Evolutionary conservation across 768 basidiomycete species (phyloP).

Genomic region (Mycena vulgaris): DNA sequence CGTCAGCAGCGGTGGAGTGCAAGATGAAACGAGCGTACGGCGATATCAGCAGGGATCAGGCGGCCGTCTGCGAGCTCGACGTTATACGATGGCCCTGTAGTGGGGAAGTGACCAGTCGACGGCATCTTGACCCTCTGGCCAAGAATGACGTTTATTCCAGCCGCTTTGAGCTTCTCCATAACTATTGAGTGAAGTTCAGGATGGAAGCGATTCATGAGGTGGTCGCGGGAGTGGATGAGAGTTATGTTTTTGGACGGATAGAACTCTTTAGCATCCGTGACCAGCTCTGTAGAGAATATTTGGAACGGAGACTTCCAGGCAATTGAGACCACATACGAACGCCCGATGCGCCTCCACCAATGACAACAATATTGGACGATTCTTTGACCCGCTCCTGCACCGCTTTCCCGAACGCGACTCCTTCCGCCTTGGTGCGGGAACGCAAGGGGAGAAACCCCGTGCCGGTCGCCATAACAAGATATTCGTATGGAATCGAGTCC

Average conservation of each 20-base stretch:
- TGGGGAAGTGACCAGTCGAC: slow-evolving; percentile 43
- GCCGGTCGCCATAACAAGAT: slow-evolving; percentile 54
- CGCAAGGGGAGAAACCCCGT: slow-evolving; percentile 40
- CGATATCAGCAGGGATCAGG: slow-evolving; percentile 56
- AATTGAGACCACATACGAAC: slow-evolving; percentile 57
- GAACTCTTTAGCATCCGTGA: slow-evolving; percentile 60
- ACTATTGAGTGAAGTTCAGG: slow-evolving; percentile 50
- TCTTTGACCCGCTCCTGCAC: slow-evolving; percentile 50
- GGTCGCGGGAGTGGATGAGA: slow-evolving; percentile 62
- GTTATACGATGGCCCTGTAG: slow-evolving; percentile 45
- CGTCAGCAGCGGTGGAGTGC: background rate
- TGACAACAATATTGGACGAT: slow-evolving; percentile 61
- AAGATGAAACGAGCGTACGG: slow-evolving; percentile 47
- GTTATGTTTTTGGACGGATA: slow-evolving; percentile 61
- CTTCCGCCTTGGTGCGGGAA: slow-evolving; percentile 42
- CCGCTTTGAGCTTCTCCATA: slow-evolving; percentile 47
- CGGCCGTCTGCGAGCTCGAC: slow-evolving; percentile 57
- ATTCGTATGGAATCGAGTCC: slow-evolving; percentile 49
- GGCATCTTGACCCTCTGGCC: slow-evolving; percentile 56
- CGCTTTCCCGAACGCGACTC: slow-evolving; percentile 42
- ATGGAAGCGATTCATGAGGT: slow-evolving; percentile 62
- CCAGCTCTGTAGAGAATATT: slow-evolving; percentile 55
- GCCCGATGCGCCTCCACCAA: slow-evolving; percentile 75
- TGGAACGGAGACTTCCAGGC: background rate
- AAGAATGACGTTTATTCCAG: slow-evolving; percentile 56